Percentiles rank a stretch among this genome's conserved stretches.
Evolutionary conservation across 2,329 filamentous ascomycete genomes (phyloP).

Genomic region (Onygenales sp.): DNA sequence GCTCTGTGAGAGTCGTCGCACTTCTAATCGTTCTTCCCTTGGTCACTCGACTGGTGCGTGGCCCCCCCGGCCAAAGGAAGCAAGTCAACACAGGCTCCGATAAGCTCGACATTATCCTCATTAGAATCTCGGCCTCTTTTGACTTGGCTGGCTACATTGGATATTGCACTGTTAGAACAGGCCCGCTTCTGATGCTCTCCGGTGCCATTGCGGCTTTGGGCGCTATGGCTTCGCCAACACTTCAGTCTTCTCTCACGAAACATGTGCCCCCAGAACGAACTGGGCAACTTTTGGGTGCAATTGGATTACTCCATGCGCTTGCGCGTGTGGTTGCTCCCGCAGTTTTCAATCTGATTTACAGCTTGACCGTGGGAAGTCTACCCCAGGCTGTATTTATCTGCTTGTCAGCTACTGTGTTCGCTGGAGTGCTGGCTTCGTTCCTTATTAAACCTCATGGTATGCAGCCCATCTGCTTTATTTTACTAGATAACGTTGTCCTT

Average conservation of each 20-base stretch:
- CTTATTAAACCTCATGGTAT: conserved; percentile 66
- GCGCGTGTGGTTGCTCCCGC: conserved; percentile 70
- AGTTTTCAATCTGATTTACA: conserved; percentile 79
- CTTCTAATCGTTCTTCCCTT: conserved; percentile 67
- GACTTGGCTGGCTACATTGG: conserved; percentile 69
- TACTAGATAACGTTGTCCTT: not conserved
- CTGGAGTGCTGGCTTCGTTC: conserved; percentile 58
- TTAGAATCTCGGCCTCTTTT: conserved; percentile 64
- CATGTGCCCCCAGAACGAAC: conserved; percentile 76
- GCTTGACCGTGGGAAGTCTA: conserved; percentile 65
- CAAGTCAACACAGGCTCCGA: conserved; percentile 62
- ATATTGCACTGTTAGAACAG: conserved; percentile 57
- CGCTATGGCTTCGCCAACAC: conserved; percentile 73
- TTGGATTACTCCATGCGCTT: conserved; percentile 74
- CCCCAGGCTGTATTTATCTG: conserved; percentile 78
- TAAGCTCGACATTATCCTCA: conserved; percentile 63
- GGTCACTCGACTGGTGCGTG: conserved; percentile 65
- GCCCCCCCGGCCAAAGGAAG: conserved; percentile 15
- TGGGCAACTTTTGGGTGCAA: conserved; percentile 80
- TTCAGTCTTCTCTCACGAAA: conserved; percentile 79
- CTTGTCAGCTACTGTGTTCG: conserved; percentile 55
- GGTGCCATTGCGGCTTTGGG: conserved; percentile 69
- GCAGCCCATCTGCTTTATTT: conserved; percentile 18
- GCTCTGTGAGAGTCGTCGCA: conserved; percentile 62
- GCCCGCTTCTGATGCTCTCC: conserved; percentile 57